phyloP scores from a whole-genome alignment of 2,329 filamentous ascomycete species.

The Monosporascus sp. region DNA sequence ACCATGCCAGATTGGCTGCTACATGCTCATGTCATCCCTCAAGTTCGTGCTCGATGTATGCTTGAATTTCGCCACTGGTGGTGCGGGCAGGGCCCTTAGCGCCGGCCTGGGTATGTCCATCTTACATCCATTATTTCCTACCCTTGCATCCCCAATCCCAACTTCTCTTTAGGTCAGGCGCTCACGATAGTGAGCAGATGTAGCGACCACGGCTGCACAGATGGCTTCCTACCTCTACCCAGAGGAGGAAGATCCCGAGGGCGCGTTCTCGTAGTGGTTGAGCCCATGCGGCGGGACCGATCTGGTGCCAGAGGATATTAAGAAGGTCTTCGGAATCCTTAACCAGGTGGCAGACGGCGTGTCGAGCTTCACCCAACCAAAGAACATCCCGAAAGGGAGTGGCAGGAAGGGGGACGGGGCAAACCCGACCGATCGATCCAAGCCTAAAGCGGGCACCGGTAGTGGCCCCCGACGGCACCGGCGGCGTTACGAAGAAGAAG shows the following conservation, averaged over 20 bases:
- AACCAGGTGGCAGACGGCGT: slow-evolving; percentile 6
- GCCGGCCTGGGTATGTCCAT: background rate
- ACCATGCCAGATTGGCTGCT: slow-evolving; percentile 2
- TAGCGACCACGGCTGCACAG: slow-evolving; percentile 3
- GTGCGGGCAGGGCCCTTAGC: background rate
- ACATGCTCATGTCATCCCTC: slow-evolving; percentile 12
- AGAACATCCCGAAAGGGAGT: slow-evolving; percentile 9
- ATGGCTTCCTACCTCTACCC: slow-evolving; percentile 9
- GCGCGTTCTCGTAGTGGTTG: slow-evolving; percentile 14
- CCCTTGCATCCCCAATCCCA: background rate
- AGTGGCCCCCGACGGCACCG: background rate
- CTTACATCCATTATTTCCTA: too few relatives aligned
- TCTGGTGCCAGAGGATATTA: slow-evolving; percentile 15
- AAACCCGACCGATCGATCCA: slow-evolving; percentile 8
- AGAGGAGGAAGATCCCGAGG: slow-evolving; percentile 8
- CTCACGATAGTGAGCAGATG: background rate
- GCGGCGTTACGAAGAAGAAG: slow-evolving; percentile 1
- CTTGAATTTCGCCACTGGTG: slow-evolving; percentile 1
- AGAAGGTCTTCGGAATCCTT: slow-evolving; percentile 13
- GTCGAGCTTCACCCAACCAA: slow-evolving; percentile 9
- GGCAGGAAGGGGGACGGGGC: slow-evolving; percentile 10
- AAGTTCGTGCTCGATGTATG: slow-evolving; percentile 9
- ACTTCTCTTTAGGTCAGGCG: background rate
- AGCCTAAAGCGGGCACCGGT: slow-evolving; percentile 4
- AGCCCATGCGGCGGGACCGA: slow-evolving; percentile 11